A percentile compares a stretch with the other conserved stretches of the same genome.
Conservation (phyloP, 768 basidiomycete genomes). For the Tulasnella sp. region DNA sequence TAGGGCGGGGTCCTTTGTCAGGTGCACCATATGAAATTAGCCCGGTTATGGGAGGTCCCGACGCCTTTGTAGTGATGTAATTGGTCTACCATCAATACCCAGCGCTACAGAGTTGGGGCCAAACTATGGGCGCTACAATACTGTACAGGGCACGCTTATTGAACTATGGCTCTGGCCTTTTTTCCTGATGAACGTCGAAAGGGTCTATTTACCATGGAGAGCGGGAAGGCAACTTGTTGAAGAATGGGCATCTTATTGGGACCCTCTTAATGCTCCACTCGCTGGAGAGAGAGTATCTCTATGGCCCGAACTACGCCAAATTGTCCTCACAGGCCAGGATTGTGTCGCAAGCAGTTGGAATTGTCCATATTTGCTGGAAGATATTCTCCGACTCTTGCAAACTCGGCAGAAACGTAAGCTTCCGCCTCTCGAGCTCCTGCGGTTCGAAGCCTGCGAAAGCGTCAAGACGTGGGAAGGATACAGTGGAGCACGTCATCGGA, state of each 20-base stretch:
- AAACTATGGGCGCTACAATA: no score
- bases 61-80: no score
- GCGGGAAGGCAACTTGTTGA: background rate
- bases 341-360: background rate
- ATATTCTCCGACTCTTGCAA: background rate
- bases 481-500: background rate
- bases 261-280: background rate
- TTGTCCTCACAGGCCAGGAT: background rate
- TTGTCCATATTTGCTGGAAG: background rate
- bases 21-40: no score
- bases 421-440: background rate
- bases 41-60: no score
- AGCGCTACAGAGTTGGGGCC: no score
- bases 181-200: background rate
- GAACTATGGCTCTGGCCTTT: no score
- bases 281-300: background rate
- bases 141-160: no score
- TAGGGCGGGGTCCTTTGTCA: no score
- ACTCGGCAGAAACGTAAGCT: background rate
- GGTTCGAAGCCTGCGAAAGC: background rate
- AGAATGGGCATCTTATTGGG: background rate
- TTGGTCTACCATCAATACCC: no score
- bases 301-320: background rate
- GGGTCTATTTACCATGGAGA: background rate
- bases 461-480: background rate